These are phyloP conservation scores for Gastrolobium villosum DNA, from an alignment of 306 rosid genomes.

Conservation along the genomic window DNA sequence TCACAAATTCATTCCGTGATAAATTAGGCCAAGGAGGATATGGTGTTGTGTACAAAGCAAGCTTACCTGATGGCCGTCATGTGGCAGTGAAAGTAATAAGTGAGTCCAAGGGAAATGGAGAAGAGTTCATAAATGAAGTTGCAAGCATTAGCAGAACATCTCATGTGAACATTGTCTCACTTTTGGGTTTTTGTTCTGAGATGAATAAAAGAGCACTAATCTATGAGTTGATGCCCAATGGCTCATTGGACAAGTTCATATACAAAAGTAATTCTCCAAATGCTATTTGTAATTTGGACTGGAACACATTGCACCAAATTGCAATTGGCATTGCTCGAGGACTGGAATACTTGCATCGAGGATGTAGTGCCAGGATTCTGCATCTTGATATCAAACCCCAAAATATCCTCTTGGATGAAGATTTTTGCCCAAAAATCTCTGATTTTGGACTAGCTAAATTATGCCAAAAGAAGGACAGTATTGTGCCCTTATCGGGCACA, in stretches of 20 bases:
- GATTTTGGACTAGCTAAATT: conserved; percentile 58
- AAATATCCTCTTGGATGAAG: conserved; percentile 44
- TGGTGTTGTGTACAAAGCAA: conserved; percentile 59
- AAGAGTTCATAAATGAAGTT: conserved; percentile 62
- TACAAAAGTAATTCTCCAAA: neutral
- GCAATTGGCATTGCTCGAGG: conserved; percentile 55
- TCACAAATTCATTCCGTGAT: conserved; percentile 49
- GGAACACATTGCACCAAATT: conserved; percentile 37
- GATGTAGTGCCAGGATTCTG: conserved; percentile 52
- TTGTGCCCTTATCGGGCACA: conserved; percentile 37
- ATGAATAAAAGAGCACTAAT: conserved; percentile 52
- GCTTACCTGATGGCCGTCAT: conserved; percentile 42
- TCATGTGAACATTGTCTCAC: conserved; percentile 54
- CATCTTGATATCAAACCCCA: conserved; percentile 59
- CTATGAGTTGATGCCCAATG: conserved; percentile 58
- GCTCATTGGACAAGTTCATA: conserved; percentile 57
- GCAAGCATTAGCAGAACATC: conserved; percentile 57
- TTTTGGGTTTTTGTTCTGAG: conserved; percentile 54
- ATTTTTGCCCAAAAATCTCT: conserved; percentile 51
- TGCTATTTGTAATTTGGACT: conserved; percentile 36
- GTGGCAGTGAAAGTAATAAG: conserved; percentile 56
- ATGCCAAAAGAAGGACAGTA: conserved; percentile 50
- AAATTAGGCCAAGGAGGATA: conserved; percentile 58
- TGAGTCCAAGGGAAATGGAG: conserved; percentile 45
- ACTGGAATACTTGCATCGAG: conserved; percentile 58